These are phyloP conservation scores for Collariella sp. DNA, from an alignment of 495 filamentous ascomycete species.

Conservation along the genomic window DNA sequence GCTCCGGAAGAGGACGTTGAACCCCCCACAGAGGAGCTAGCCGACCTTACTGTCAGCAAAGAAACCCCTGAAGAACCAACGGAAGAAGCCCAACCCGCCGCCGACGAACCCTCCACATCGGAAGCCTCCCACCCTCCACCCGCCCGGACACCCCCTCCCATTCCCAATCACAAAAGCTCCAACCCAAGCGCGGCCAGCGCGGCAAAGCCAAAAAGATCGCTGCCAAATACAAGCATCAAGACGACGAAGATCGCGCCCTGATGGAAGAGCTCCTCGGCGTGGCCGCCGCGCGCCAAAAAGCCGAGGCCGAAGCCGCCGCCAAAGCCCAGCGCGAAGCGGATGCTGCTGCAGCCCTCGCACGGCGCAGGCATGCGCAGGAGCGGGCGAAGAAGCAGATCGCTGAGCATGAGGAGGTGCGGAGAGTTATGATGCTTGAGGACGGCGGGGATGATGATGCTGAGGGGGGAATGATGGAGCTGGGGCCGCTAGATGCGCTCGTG, in stretches of 20 bases:
- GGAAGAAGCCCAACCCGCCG: neutral
- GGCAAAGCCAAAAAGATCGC: conserved; percentile 82
- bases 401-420: conserved; percentile 54
- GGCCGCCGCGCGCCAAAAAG: conserved; percentile 45
- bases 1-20: neutral
- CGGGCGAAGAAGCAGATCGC: conserved; percentile 52
- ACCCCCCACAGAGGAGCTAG: conserved; percentile 24
- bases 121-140: conserved; percentile 2
- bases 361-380: conserved; percentile 70
- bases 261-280: conserved; percentile 78
- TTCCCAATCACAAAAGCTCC: conserved; percentile 29
- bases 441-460: conserved; percentile 26
- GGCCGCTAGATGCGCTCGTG: conserved; percentile 63
- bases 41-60: conserved; percentile 26
- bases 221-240: conserved; percentile 86
- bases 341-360: conserved; percentile 53
- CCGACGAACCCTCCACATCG: conserved; percentile 8
- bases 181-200: conserved; percentile 65
- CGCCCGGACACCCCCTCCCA: conserved; percentile 12
- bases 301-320: conserved; percentile 44
- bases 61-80: neutral
- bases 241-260: conserved; percentile 80
- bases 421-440: conserved; percentile 46
- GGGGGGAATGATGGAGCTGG: conserved; percentile 48
- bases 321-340: conserved; percentile 50